Conservation (phyloP, 1,139 yeast species). For the Insectozyma bohioensis region DNA sequence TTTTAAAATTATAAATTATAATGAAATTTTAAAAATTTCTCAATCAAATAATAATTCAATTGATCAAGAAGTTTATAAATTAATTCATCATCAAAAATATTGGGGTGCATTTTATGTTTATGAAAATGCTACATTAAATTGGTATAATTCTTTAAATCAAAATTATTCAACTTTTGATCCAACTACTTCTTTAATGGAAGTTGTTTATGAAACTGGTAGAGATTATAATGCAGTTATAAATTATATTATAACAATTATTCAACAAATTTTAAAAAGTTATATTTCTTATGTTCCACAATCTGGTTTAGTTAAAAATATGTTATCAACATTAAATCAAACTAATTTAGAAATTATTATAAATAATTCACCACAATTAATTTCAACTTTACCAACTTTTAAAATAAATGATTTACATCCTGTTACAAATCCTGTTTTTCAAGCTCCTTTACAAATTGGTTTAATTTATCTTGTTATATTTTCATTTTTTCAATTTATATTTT, state of each 20-base stretch:
- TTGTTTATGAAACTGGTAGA: slow-evolving; percentile 33
- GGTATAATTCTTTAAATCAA: slow-evolving; percentile 18
- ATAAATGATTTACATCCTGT: slow-evolving; percentile 24
- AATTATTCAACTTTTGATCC: slow-evolving; percentile 19
- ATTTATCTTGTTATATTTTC: slow-evolving; percentile 26
- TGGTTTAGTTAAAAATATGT: slow-evolving; percentile 21
- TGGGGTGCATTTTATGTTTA: slow-evolving; percentile 32
- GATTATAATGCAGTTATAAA: slow-evolving; percentile 31
- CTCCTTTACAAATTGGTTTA: slow-evolving; percentile 33
- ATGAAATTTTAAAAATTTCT: slow-evolving; percentile 20
- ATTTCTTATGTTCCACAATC: slow-evolving; percentile 19
- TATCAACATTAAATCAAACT: slow-evolving; percentile 20
- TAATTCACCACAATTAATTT: slow-evolving; percentile 24
- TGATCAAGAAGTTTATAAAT: slow-evolving; percentile 27
- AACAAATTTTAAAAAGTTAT: slow-evolving; percentile 17
- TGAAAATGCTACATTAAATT: slow-evolving; percentile 26
- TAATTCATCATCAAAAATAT: slow-evolving; percentile 31
- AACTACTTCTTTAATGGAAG: slow-evolving; percentile 19
- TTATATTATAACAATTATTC: slow-evolving; percentile 20
- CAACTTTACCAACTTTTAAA: slow-evolving; percentile 25
- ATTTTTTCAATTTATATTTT: slow-evolving; percentile 32
- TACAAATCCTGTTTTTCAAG: slow-evolving; percentile 24
- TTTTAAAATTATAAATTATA: slow-evolving; percentile 24
- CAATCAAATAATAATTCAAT: slow-evolving; percentile 19
- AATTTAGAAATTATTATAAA: slow-evolving; percentile 18